Evolutionary conservation across 495 filamentous ascomycete genomes (phyloP).

Genomic region (Talaromyces proteolyticus): DNA sequence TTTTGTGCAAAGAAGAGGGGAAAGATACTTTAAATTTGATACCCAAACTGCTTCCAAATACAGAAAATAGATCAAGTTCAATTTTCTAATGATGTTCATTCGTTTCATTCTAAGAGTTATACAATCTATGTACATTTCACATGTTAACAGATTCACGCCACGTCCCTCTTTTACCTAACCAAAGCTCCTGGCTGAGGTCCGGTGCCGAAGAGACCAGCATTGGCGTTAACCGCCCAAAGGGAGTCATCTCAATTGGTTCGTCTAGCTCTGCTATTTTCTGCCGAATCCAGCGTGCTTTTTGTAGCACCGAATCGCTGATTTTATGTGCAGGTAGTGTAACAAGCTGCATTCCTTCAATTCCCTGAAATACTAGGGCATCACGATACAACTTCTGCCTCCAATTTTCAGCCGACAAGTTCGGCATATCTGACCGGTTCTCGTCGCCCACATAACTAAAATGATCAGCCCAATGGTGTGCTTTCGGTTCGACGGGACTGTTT

Average conservation of each 20-base stretch:
- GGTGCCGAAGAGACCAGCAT: constrained; percentile 1
- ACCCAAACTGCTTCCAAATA: too few relatives aligned
- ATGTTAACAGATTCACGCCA: background rate
- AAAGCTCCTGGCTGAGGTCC: background rate
- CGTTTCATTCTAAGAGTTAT: too few relatives aligned
- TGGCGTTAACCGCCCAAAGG: background rate
- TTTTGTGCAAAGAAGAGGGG: too few relatives aligned
- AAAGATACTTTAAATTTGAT: too few relatives aligned
- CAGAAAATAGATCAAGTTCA: too few relatives aligned
- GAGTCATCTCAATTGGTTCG: background rate
- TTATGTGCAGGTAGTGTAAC: constrained; percentile 7
- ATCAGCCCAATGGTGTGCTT: background rate
- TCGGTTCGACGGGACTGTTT: background rate
- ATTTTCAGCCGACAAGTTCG: constrained; percentile 28
- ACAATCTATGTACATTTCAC: background rate
- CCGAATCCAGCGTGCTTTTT: constrained; percentile 2
- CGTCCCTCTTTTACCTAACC: background rate
- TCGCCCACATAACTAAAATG: constrained; percentile 23
- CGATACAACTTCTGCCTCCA: constrained; percentile 64
- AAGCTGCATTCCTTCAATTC: constrained; percentile 45
- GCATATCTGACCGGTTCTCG: constrained; percentile 18
- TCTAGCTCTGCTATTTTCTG: constrained; percentile 5
- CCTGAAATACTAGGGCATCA: constrained; percentile 65
- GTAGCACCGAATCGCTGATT: background rate
- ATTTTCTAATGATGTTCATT: too few relatives aligned